These are phyloP conservation scores for Kwoniella sp. DNA, from an alignment of 768 basidiomycete genomes.

Conservation along the genomic window DNA sequence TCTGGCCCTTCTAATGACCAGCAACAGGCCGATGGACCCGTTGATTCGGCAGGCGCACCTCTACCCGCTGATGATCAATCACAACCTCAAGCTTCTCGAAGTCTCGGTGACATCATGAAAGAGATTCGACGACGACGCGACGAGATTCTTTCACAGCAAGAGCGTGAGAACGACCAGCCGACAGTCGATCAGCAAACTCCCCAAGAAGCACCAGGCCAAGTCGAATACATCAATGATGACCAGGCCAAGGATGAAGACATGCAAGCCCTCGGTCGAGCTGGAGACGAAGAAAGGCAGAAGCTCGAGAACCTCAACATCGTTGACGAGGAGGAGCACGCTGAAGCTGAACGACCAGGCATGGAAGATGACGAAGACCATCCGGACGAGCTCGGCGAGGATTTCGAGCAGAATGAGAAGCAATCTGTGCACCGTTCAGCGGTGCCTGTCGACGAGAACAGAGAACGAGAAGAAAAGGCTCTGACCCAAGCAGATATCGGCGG, in stretches of 20 bases:
- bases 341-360: constrained; percentile 29
- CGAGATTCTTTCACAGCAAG: constrained; percentile 63
- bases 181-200: constrained; percentile 35
- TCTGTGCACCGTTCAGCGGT: constrained; percentile 14
- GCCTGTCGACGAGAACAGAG: constrained; percentile 18
- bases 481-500: constrained; percentile 52
- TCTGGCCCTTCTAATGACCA: constrained; percentile 50
- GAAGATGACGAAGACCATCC: constrained; percentile 34
- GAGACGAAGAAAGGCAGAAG: constrained; percentile 78
- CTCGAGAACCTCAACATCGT: constrained; percentile 76
- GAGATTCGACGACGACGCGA: constrained; percentile 82
- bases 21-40: constrained; percentile 55
- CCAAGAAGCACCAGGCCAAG: constrained; percentile 51
- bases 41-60: constrained; percentile 43
- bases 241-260: constrained; percentile 64
- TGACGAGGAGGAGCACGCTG: constrained; percentile 62
- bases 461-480: constrained; percentile 56
- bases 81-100: constrained; percentile 60
- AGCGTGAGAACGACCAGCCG: constrained; percentile 51
- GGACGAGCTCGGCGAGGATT: constrained; percentile 23
- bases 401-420: constrained; percentile 6
- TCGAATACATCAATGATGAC: constrained; percentile 79
- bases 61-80: constrained; percentile 33
- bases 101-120: constrained; percentile 77
- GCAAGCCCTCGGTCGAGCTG: constrained; percentile 87